Base-by-base conservation (phyloP, 345 rosid genomes). In the Zanthoxylum bungeanum region DNA sequence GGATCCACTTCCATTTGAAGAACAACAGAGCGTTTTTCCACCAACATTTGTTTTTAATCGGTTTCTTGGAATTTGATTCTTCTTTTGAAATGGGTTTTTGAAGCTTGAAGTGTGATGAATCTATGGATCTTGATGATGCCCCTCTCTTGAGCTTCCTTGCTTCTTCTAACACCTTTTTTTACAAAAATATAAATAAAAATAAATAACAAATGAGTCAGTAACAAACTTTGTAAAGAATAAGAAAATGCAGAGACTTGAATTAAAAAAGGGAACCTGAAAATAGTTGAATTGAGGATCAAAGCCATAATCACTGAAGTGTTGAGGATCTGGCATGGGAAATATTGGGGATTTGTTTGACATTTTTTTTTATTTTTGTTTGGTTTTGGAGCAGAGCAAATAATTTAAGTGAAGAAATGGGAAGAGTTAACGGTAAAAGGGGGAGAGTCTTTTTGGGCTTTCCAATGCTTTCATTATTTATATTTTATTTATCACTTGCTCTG, bases 291-390 rank as follows among this genome's bases (percentile, higher is more conserved):
- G 96, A 9, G 93, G 88, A 80, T 93, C 94, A 70, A 92, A 94
- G 53, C 98, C 98, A 63, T 92, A 92, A 76, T 94, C 98, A 33
- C 83, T 90, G 85, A 89, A 90, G 76, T 85, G 97, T 9, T 83
- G 95, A 69, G 93, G 83, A 27, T 89, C 81, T 0, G 82, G 80
- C 75, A 89, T 86, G 34, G 97, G 88, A 47, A 90, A 89, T 0
- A 87, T 60, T 0, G 98, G 98, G 37, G 89, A 82, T 24, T 68
- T 86, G 85, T 74, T 85, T 1, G 96, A 77, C 93, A 91, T 89
- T 57, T 52, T 61, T 47, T 16, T 2, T 10, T 4, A 49, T 4
- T 7, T 16, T 21, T 63, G 25, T 25, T 6, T 34, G 40, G 34
- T 64, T 19, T 28, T 63, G 12, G 1, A 7, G 31, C 31, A 2